A percentile compares a stretch with the other conserved stretches of the same genome.
Evolutionary conservation across 2,329 filamentous ascomycete genomes (phyloP).

Genomic region (Fonsecaea pedrosoi): DNA sequence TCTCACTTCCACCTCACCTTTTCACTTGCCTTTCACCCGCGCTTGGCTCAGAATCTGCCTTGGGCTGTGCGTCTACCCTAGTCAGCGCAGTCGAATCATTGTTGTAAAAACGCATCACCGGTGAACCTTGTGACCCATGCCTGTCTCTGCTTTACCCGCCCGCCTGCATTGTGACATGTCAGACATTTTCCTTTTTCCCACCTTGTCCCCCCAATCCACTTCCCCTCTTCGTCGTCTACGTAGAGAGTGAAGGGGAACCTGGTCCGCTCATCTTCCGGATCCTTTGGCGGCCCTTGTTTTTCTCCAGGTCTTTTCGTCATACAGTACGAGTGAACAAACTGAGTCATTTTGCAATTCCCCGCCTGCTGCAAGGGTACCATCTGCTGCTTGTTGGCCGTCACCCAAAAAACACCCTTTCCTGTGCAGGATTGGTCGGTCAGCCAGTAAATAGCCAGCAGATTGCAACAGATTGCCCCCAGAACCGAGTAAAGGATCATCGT

Average conservation of each 20-base stretch:
- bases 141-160: constrained; percentile 1
- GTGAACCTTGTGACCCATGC: constrained; percentile 2
- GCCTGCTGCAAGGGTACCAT: neutral
- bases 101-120: neutral
- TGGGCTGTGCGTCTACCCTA: neutral
- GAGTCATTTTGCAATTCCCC: neutral
- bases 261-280: constrained; percentile 14
- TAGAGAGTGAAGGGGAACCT: neutral
- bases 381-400: constrained; percentile 8
- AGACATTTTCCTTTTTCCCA: constrained; percentile 4
- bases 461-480: neutral
- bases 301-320: neutral
- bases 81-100: constrained; percentile 2
- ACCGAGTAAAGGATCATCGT: neutral
- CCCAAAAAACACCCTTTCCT: neutral
- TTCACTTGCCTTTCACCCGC: neutral
- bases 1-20: neutral
- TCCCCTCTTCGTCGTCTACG: neutral
- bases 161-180: neutral
- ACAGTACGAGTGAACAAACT: too few species aligned
- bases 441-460: neutral
- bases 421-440: neutral
- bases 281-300: constrained; percentile 4
- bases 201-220: neutral
- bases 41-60: neutral